Percentiles rank a stretch among this genome's conserved stretches.
These are phyloP conservation scores for Teunomyces tritomae DNA, from an alignment of 805 yeast genomes.

Conservation along the genomic window DNA sequence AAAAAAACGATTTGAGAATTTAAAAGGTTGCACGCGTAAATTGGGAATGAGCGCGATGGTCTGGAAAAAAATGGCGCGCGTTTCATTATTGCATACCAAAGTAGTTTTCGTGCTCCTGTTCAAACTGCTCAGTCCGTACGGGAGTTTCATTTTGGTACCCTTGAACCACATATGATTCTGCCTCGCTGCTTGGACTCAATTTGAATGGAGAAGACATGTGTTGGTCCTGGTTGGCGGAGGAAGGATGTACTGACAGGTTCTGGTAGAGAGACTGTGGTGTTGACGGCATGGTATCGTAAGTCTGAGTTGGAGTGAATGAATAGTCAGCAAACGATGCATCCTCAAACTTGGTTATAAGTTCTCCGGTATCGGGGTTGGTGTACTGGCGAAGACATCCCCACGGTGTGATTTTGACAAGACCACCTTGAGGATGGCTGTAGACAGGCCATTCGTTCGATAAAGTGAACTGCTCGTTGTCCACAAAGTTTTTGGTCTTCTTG, in stretches of 20 bases:
- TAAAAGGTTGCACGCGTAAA: background rate
- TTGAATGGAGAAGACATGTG: slow-evolving; percentile 4
- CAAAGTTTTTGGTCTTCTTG: slow-evolving; percentile 18
- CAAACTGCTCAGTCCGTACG: slow-evolving; percentile 12
- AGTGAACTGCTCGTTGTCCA: slow-evolving; percentile 14
- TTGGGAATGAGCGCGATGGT: background rate
- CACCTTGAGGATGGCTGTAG: slow-evolving; percentile 62
- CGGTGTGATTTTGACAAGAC: slow-evolving; percentile 58
- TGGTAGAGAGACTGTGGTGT: slow-evolving; percentile 14
- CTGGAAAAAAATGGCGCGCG: background rate
- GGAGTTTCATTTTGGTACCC: slow-evolving; percentile 20
- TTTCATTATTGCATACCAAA: slow-evolving; percentile 20
- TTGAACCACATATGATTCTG: slow-evolving; percentile 36
- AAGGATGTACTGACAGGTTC: slow-evolving; percentile 1
- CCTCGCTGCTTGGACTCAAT: slow-evolving; percentile 38
- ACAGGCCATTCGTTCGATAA: slow-evolving; percentile 49
- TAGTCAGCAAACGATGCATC: slow-evolving; percentile 28
- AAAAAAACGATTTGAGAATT: background rate
- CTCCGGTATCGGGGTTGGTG: slow-evolving; percentile 41
- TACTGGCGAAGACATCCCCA: slow-evolving; percentile 57
- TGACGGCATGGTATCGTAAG: slow-evolving; percentile 9
- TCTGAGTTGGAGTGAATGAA: slow-evolving; percentile 12
- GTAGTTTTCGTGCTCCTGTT: slow-evolving; percentile 27
- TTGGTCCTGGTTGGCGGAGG: background rate
- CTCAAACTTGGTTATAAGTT: slow-evolving; percentile 48